phyloP scores from a whole-genome alignment of 768 basidiomycete species.

The Cytidiella melzeri region DNA sequence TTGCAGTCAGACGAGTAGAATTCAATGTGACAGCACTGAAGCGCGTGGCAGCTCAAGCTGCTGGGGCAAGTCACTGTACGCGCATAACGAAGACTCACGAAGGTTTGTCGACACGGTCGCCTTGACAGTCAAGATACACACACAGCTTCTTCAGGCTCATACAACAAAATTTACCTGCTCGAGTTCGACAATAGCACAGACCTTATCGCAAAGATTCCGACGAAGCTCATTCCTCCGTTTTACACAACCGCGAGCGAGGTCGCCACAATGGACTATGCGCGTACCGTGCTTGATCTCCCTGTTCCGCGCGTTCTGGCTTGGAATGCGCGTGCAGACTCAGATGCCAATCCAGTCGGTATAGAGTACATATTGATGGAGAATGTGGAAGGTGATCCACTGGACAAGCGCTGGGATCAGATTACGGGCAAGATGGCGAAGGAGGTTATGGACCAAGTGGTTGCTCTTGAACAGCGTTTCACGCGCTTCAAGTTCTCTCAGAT shows the following conservation, averaged over 20 bases:
- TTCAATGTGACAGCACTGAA: constrained; percentile 13
- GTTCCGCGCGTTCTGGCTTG: constrained; percentile 37
- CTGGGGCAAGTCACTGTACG: constrained; percentile 8
- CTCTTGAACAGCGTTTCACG: neutral
- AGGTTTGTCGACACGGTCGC: constrained; percentile 3
- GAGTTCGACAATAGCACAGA: constrained; percentile 30
- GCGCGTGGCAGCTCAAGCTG: constrained; percentile 8
- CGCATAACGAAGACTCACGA: constrained; percentile 7
- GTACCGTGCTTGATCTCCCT: constrained; percentile 32
- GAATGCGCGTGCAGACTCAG: constrained; percentile 15
- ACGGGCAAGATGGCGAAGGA: neutral
- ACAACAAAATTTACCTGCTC: constrained; percentile 28
- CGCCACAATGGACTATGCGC: constrained; percentile 38
- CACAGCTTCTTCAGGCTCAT: neutral
- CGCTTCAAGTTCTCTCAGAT: constrained; percentile 12
- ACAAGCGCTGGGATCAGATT: neutral
- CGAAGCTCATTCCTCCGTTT: constrained; percentile 31
- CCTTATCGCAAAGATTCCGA: constrained; percentile 39
- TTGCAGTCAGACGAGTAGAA: constrained; percentile 8
- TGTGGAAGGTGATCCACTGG: constrained; percentile 5
- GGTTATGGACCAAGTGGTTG: neutral
- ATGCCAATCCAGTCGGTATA: constrained; percentile 34
- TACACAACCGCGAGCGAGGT: constrained; percentile 39
- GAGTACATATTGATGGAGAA: constrained; percentile 45
- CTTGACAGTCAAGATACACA: neutral